Percentiles rank a stretch among this genome's conserved stretches.
Evolutionary conservation across 495 filamentous ascomycete species (phyloP).

Genomic region (Penicillium goetzii): DNA sequence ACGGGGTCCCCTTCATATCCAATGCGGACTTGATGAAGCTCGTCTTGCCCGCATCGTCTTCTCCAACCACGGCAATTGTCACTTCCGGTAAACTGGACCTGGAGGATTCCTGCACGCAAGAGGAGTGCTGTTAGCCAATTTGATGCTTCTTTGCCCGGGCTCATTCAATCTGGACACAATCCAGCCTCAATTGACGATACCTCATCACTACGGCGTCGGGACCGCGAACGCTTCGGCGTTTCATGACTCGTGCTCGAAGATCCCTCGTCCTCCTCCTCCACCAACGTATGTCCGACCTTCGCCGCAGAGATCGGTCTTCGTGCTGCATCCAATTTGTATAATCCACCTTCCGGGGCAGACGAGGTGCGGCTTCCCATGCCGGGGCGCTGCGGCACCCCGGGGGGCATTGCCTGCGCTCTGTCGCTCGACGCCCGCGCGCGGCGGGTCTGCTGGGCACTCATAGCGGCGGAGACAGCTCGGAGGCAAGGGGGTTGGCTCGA

Average conservation of each 20-base stretch:
- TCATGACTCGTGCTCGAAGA: slow-evolving; percentile 21
- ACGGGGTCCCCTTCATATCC: slow-evolving; percentile 63
- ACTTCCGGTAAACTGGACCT: slow-evolving; percentile 54
- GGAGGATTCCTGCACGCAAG: slow-evolving; percentile 27
- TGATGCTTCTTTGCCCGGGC: not conserved
- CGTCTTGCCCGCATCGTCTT: slow-evolving; percentile 81
- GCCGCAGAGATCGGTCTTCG: slow-evolving; percentile 26
- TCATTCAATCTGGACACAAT: not conserved
- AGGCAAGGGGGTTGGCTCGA: slow-evolving; percentile 16
- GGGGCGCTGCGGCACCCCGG: slow-evolving; percentile 33
- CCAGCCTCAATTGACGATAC: slow-evolving; percentile 24
- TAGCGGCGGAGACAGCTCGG: slow-evolving; percentile 13
- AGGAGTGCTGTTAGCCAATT: slow-evolving; percentile 25
- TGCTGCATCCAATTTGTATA: slow-evolving; percentile 35
- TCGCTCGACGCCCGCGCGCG: slow-evolving; percentile 43
- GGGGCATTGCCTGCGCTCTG: slow-evolving; percentile 33
- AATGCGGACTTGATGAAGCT: slow-evolving; percentile 83
- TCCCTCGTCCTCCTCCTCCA: slow-evolving; percentile 44
- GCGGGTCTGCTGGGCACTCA: slow-evolving; percentile 22
- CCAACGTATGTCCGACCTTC: slow-evolving; percentile 33
- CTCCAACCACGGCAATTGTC: slow-evolving; percentile 85
- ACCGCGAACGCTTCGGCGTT: slow-evolving; percentile 15
- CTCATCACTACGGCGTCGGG: slow-evolving; percentile 31
- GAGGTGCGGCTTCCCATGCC: slow-evolving; percentile 39
- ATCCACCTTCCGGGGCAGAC: slow-evolving; percentile 39